Evolutionary conservation across 2,329 filamentous ascomycete species (phyloP), one percentile per base, ranked within the genome.

Genomic region (Xylariaceae sp.): DNA sequence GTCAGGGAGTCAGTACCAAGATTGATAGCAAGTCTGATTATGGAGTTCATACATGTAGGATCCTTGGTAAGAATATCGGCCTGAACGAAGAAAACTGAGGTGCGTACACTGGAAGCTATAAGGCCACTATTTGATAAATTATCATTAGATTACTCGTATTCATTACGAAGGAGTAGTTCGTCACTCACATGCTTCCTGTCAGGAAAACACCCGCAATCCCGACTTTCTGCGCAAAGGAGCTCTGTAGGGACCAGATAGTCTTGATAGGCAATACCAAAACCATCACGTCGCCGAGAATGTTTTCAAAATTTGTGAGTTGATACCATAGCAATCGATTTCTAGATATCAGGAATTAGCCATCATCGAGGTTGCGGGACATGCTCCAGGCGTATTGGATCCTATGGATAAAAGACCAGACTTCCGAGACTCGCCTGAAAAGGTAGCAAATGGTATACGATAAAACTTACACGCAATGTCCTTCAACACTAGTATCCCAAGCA

Each of bases 281-380:
- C 13, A 72, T 53, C 18, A 81, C 65, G 55, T 82, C 76, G 13
- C 76, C 79, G 29, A 73, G 55, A 40, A 79, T 79, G 57, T 81
- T 80, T 15, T n/a, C 19, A 9, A 38, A 29, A 26, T 38, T 38
- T 9, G 37, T 29, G 8, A 38, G 24, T 16, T 38, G 4, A 17
- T 29, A 38, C 37, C 37, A 38, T 3, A 38, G 37, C 4, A 38
- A 4, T 15, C 29, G 19, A 26, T 38, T 26, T 13, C 24, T 26
- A 24, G 19, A 37, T 29, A 11, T 37, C n/a, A n/a, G n/a, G n/a
- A n/a, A n/a, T n/a, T n/a, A n/a, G n/a, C n/a, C n/a, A n/a, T n/a
- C n/a, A n/a, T n/a, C n/a, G n/a, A n/a, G n/a, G n/a, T n/a, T n/a
- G n/a, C n/a, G n/a, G n/a, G n/a, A n/a, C n/a, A n/a, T n/a, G n/a